Conservation (phyloP, 2,329 filamentous ascomycete genomes). For the Decorospora gaudefroyi region DNA sequence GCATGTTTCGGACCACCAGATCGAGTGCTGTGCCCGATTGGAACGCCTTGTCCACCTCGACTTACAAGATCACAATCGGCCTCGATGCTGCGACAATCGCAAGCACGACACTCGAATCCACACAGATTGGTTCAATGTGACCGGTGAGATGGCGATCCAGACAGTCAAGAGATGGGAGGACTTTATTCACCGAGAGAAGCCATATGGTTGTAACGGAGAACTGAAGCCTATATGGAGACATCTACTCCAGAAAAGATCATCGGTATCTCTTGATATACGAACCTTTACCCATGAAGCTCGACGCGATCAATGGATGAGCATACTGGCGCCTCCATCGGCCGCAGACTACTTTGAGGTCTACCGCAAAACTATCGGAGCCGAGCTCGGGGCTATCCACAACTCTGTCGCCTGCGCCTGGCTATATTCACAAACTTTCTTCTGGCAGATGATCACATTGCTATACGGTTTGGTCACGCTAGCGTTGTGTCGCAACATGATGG, state of each 20-base stretch:
- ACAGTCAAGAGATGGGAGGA: conserved; percentile 17
- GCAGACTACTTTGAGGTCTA: conserved; percentile 3
- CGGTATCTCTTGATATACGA: not conserved
- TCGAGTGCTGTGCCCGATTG: conserved; percentile 2
- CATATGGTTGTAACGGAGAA: conserved; percentile 12
- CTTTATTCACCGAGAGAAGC: conserved; percentile 15
- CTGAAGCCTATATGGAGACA: conserved; percentile 16
- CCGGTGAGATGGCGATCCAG: conserved; percentile 3
- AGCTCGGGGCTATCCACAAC: not conserved
- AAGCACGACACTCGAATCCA: conserved; percentile 1
- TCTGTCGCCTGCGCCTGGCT: not conserved
- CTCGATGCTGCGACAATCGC: conserved; percentile 3
- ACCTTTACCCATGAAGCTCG: conserved; percentile 6
- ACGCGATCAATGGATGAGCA: conserved; percentile 8
- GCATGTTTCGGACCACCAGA: not conserved
- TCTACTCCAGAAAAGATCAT: conserved; percentile 5
- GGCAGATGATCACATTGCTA: conserved; percentile 13
- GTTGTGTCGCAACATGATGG: conserved; percentile 7
- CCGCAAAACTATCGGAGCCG: not conserved
- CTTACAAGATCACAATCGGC: not conserved
- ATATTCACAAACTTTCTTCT: conserved; percentile 10
- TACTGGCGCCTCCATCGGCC: conserved; percentile 12
- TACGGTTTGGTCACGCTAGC: conserved; percentile 10
- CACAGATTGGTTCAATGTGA: conserved; percentile 17
- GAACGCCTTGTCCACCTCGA: conserved; percentile 14